Conservation (phyloP, 2,329 filamentous ascomycete species). For the Pestalotiopsis sp. region DNA sequence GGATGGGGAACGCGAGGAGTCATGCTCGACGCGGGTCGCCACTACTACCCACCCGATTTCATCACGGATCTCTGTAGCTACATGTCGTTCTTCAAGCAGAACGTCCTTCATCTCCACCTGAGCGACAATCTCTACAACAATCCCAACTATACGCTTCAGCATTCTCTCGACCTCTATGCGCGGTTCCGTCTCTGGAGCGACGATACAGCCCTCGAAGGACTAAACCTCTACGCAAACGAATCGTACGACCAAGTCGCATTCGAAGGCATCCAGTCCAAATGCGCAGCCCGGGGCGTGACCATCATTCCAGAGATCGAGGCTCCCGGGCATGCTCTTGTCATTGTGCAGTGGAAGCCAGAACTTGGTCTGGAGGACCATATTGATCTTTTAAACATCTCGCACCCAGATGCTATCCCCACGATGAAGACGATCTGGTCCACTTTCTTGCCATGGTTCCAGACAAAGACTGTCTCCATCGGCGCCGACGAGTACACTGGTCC, state of each 20-base stretch:
- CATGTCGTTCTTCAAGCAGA: constrained; percentile 64
- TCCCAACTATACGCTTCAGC: constrained; percentile 48
- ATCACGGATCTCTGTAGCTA: constrained; percentile 61
- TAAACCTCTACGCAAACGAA: constrained; percentile 56
- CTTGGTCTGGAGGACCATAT: constrained; percentile 48
- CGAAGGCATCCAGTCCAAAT: constrained; percentile 52
- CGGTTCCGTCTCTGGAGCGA: constrained; percentile 58
- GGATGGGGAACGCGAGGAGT: constrained; percentile 52
- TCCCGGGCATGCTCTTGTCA: constrained; percentile 57
- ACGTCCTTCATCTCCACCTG: constrained; percentile 60
- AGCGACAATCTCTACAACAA: constrained; percentile 59
- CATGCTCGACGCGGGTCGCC: constrained; percentile 54
- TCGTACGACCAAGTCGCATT: constrained; percentile 55
- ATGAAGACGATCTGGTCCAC: constrained; percentile 55
- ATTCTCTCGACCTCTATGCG: constrained; percentile 52
- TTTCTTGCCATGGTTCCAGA: constrained; percentile 59
- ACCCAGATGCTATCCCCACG: constrained; percentile 55
- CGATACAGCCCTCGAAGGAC: constrained; percentile 44
- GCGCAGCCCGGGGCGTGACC: constrained; percentile 57
- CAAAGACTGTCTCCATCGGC: constrained; percentile 57
- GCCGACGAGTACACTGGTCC: constrained; percentile 56
- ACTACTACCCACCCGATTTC: constrained; percentile 58
- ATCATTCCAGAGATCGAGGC: constrained; percentile 63
- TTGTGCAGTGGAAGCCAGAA: constrained; percentile 62
- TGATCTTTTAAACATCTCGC: constrained; percentile 56